Percentiles rank a stretch among this genome's conserved stretches.
Evolutionary conservation across 2,329 filamentous ascomycete species (phyloP).

Genomic region (Xylaria sp.): DNA sequence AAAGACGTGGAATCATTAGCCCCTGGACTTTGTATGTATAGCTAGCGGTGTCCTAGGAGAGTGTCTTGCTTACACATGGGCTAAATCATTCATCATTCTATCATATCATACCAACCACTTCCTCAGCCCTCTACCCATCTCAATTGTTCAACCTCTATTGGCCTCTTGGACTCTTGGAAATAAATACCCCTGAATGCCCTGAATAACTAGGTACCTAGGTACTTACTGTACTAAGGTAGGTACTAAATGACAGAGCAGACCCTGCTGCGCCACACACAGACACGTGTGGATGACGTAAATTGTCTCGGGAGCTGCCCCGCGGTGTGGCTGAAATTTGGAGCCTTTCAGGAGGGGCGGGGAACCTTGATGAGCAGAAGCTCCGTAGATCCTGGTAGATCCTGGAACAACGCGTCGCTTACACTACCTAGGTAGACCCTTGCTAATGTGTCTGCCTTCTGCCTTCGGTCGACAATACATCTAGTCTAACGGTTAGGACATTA

Average conservation of each 20-base stretch:
- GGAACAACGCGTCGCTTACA: conserved; percentile 13
- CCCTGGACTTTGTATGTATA: no score
- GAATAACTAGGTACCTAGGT: background rate
- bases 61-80: no score
- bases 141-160: background rate
- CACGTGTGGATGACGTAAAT: conserved; percentile 19
- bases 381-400: background rate
- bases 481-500: no score
- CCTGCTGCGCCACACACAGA: conserved; percentile 18
- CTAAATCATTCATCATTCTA: no score
- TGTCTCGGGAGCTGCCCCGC: conserved; percentile 15
- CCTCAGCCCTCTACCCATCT: background rate
- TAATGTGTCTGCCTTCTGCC: background rate
- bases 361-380: background rate
- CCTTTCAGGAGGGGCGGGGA: conserved; percentile 13
- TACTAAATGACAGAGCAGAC: background rate
- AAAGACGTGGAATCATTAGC: no score
- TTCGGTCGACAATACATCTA: background rate
- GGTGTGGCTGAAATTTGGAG: conserved; percentile 23
- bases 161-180: no score
- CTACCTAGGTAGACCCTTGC: background rate
- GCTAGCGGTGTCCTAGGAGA: no score
- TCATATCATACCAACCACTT: no score
- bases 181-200: background rate
- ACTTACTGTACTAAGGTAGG: background rate